Base-by-base conservation (phyloP, 805 yeast species). In the Kluyveromyces siamensis region DNA sequence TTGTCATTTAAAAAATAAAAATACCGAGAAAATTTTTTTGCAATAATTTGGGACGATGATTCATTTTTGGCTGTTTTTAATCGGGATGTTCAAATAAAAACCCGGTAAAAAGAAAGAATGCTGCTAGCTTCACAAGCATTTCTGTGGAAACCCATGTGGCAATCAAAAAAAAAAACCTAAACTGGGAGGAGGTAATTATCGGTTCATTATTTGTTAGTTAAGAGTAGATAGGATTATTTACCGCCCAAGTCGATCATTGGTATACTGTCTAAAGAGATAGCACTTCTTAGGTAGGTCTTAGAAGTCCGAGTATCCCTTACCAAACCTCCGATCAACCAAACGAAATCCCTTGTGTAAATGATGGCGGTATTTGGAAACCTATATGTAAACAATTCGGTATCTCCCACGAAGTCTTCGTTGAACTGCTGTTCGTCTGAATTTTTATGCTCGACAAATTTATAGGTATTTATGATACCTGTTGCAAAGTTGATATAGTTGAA, bases 311-410 rank as follows among this genome's bases (percentile, higher is more conserved):
- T 52, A 17, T 49, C 45, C 10, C 55, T 50, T n/a, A 56, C 47
- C 1, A 61, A 18, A 1, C 69, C 69, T 2, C 69, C 69, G 2
- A 62, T 45, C 5, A 63, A 47, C 37, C 47, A 44, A n/a, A 50
- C 18, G 21, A 44, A 48, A 16, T 49, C 53, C 17, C 46, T 45
- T 10, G 40, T 35, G 35, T 48, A 30, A n/a, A 48, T 35, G 1
- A 43, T 35, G 25, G 39, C 39, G 18, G 19, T 43, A 21, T 38
- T 33, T 8, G 39, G 36, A 14, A 43, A 19, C 36, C 45, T 43
- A 9, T 33, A 21, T 4, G 45, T 27, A 13, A 38, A 43, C 10
- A 43, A 11, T 30, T 30, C 35, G 4, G 35, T 30, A 7, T 30
- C 35, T 11, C 35, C 35, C 4, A 33, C n/a, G 27, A 43, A 33